Evolutionary conservation across 2,329 filamentous ascomycete species (phyloP).

Genomic region (Colletotrichum ledebouriae): DNA sequence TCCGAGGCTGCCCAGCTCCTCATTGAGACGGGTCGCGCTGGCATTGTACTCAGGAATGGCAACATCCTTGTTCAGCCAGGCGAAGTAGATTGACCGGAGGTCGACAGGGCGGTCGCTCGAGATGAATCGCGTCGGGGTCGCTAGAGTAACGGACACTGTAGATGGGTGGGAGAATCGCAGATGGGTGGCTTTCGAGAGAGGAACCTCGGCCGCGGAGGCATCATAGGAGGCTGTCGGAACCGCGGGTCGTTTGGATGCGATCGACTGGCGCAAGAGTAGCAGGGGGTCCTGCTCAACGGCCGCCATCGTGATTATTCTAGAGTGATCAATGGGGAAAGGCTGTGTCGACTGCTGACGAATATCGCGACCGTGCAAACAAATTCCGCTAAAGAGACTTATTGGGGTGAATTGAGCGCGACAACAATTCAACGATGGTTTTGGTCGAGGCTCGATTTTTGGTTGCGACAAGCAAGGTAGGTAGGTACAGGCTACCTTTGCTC

Average conservation of each 20-base stretch:
- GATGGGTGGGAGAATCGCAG: slow-evolving; percentile 77
- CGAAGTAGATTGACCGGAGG: slow-evolving; percentile 94
- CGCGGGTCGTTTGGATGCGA: slow-evolving; percentile 77
- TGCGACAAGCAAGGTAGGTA: slow-evolving; percentile 20
- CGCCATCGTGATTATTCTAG: slow-evolving; percentile 62
- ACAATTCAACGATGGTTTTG: neutral
- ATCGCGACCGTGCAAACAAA: neutral
- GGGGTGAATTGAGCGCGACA: slow-evolving; percentile 18
- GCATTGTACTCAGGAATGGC: slow-evolving; percentile 93
- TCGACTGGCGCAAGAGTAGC: slow-evolving; percentile 84
- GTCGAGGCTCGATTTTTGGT: slow-evolving; percentile 34
- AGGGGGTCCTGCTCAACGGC: slow-evolving; percentile 79
- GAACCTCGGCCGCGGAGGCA: slow-evolving; percentile 70
- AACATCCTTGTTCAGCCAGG: slow-evolving; percentile 93
- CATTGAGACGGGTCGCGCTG: slow-evolving; percentile 83
- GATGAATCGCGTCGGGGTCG: slow-evolving; percentile 85
- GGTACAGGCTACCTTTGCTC: neutral
- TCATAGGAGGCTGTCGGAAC: slow-evolving; percentile 81
- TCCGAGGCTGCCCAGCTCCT: slow-evolving; percentile 76
- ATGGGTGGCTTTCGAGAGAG: slow-evolving; percentile 81
- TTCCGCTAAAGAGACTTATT: neutral
- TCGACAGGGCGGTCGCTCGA: slow-evolving; percentile 83
- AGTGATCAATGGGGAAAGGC: slow-evolving; percentile 8
- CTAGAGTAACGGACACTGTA: slow-evolving; percentile 76
- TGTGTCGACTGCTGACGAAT: neutral